Percentiles rank a stretch among this genome's conserved stretches.
Evolutionary conservation across 2,329 filamentous ascomycete species (phyloP).

Genomic region (Aspergillus nomiae): DNA sequence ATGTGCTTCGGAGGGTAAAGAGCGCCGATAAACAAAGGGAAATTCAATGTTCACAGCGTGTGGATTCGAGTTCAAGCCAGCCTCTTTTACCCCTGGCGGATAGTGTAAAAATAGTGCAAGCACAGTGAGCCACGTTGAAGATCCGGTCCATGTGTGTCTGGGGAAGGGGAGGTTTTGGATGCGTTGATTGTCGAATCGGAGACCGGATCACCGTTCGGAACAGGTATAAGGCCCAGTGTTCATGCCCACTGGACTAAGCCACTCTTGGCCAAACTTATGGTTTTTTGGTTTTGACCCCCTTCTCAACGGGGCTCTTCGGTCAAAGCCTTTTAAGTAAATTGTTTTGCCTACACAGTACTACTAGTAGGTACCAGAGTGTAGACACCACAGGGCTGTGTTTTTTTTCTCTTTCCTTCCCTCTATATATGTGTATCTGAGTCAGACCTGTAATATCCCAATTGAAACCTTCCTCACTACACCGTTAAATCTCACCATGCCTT

Average conservation of each 20-base stretch:
- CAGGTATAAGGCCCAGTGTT: background rate
- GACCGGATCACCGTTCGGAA: slow-evolving; percentile 13
- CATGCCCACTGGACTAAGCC: background rate
- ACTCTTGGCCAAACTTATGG: background rate
- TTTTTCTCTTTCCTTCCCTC: background rate
- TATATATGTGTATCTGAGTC: too few species aligned
- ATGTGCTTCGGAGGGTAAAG: background rate
- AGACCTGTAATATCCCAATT: background rate
- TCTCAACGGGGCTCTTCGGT: background rate
- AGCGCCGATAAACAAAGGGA: slow-evolving; percentile 2
- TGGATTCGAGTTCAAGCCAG: background rate
- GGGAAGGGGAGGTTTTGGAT: slow-evolving; percentile 18
- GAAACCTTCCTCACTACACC: background rate
- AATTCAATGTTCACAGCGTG: background rate
- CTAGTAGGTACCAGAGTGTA: background rate
- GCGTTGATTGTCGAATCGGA: slow-evolving; percentile 19
- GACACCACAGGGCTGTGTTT: background rate
- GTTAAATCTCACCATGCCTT: background rate
- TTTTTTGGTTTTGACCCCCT: background rate
- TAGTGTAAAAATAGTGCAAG: slow-evolving; percentile 14
- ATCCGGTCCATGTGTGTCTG: slow-evolving; percentile 23
- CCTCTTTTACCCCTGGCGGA: slow-evolving; percentile 13
- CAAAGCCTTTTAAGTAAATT: background rate
- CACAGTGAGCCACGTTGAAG: slow-evolving; percentile 26
- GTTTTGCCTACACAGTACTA: background rate